These are phyloP conservation scores for Penicillium sp. DNA, from an alignment of 2,329 filamentous ascomycete genomes.

Conservation along the genomic window DNA sequence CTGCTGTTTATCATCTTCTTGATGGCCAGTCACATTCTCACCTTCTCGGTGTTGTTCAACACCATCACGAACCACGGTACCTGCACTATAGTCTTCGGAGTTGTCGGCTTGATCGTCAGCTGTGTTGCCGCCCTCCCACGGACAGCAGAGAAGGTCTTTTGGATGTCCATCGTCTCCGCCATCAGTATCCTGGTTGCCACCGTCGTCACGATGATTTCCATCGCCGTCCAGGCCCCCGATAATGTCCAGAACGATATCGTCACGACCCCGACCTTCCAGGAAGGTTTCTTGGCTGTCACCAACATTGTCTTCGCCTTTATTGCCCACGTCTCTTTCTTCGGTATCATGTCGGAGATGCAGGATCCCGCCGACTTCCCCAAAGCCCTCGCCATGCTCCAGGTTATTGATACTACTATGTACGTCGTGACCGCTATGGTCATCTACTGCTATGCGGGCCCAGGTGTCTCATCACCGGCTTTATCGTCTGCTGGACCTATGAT, in stretches of 20 bases:
- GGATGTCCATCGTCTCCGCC: constrained; percentile 61
- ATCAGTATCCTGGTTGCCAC: constrained; percentile 61
- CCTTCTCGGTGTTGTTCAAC: constrained; percentile 65
- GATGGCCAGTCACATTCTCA: constrained; percentile 66
- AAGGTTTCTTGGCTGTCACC: constrained; percentile 47
- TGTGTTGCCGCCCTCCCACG: constrained; percentile 58
- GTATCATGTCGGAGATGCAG: constrained; percentile 62
- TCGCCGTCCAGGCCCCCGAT: constrained; percentile 52
- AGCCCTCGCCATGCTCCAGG: constrained; percentile 59
- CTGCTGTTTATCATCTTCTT: constrained; percentile 64
- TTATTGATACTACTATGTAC: constrained; percentile 60
- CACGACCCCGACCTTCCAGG: constrained; percentile 47
- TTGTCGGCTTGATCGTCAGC: constrained; percentile 56
- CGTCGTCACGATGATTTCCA: constrained; percentile 62
- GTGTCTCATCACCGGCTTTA: constrained; percentile 63
- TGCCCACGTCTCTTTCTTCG: constrained; percentile 65
- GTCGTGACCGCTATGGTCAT: constrained; percentile 63
- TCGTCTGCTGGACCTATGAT: constrained; percentile 58
- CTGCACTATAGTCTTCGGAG: constrained; percentile 61
- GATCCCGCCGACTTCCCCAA: constrained; percentile 59
- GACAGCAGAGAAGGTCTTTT: constrained; percentile 60
- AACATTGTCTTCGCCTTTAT: constrained; percentile 69
- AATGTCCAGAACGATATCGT: constrained; percentile 35
- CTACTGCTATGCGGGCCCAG: constrained; percentile 62
- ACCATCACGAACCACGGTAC: constrained; percentile 58